phyloP scores from a whole-genome alignment of 148 eudicot species.

The Camellia sinensis region DNA sequence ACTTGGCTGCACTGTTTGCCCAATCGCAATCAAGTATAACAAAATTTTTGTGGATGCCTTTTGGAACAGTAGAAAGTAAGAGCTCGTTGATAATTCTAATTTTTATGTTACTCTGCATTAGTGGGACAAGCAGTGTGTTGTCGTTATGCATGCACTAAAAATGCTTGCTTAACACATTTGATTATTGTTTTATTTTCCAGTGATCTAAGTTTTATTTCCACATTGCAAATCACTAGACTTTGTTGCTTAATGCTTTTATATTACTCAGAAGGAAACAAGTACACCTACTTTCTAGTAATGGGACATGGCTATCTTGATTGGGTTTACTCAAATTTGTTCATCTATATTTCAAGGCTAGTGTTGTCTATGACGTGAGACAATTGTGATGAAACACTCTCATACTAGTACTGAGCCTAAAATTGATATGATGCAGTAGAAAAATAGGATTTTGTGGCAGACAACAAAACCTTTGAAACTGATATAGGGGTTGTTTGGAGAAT shows the following conservation, averaged over 20 bases:
- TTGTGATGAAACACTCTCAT: too few relatives aligned
- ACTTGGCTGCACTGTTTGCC: constrained; percentile 93
- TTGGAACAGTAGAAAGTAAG: constrained; percentile 98
- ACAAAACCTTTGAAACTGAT: too few relatives aligned
- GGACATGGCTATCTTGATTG: too few relatives aligned
- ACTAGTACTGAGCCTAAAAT: too few relatives aligned
- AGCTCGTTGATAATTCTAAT: constrained; percentile 10
- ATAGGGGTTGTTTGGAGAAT: too few relatives aligned
- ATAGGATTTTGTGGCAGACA: too few relatives aligned
- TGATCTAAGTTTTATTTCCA: not conserved
- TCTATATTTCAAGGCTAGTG: too few relatives aligned
- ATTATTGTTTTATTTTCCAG: not conserved
- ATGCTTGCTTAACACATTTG: not conserved
- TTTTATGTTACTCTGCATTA: not conserved
- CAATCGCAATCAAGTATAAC: constrained; percentile 97
- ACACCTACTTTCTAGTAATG: not conserved
- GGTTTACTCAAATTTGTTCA: too few relatives aligned
- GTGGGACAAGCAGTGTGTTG: not conserved
- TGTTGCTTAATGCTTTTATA: not conserved
- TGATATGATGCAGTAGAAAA: too few relatives aligned
- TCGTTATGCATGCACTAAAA: too few relatives aligned
- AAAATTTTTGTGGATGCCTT: constrained; percentile 97
- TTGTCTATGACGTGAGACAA: too few relatives aligned
- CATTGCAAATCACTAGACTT: not conserved
- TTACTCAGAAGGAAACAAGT: not conserved